phyloP scores from a whole-genome alignment of 2,329 filamentous ascomycete species.

The Akanthomyces dipterigenus region DNA sequence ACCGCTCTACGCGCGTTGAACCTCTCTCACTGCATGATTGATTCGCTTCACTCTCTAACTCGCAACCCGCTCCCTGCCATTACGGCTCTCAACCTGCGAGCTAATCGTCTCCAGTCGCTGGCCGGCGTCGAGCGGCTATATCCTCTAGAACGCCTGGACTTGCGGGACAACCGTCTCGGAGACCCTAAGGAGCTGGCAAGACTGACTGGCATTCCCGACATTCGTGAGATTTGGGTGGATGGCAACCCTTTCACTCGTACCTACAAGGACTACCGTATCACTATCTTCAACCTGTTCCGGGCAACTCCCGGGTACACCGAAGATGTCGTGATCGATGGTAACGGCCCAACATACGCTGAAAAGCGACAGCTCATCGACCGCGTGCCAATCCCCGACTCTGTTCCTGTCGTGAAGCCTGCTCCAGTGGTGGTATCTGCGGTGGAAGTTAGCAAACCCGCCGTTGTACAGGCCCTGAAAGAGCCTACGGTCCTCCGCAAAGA shows the following conservation, averaged over 20 bases:
- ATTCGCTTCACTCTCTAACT: conserved; percentile 79
- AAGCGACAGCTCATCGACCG: conserved; percentile 78
- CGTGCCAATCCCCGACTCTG: conserved; percentile 64
- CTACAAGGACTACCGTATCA: conserved; percentile 76
- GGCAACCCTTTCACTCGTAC: conserved; percentile 89
- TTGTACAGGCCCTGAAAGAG: conserved; percentile 47
- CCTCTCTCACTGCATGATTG: conserved; percentile 95
- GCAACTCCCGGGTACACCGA: conserved; percentile 83
- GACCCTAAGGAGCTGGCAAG: conserved; percentile 88
- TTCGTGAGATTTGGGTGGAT: conserved; percentile 86
- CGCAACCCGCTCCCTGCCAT: conserved; percentile 87
- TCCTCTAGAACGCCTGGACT: conserved; percentile 81
- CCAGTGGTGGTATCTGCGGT: conserved; percentile 55
- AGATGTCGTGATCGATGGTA: conserved; percentile 82
- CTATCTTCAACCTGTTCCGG: conserved; percentile 94
- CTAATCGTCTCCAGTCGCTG: conserved; percentile 79
- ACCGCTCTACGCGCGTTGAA: conserved; percentile 88
- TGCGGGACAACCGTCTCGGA: conserved; percentile 84
- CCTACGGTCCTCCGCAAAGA: conserved; percentile 53
- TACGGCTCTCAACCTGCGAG: conserved; percentile 83
- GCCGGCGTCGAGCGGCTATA: conserved; percentile 84
- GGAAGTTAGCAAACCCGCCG: conserved; percentile 61
- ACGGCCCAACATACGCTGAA: conserved; percentile 77
- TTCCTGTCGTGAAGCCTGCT: conserved; percentile 69
- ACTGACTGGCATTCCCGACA: conserved; percentile 82